Base-by-base conservation (phyloP, 1,284 basidiomycete genomes). In the Moesziomyces sp. region DNA sequence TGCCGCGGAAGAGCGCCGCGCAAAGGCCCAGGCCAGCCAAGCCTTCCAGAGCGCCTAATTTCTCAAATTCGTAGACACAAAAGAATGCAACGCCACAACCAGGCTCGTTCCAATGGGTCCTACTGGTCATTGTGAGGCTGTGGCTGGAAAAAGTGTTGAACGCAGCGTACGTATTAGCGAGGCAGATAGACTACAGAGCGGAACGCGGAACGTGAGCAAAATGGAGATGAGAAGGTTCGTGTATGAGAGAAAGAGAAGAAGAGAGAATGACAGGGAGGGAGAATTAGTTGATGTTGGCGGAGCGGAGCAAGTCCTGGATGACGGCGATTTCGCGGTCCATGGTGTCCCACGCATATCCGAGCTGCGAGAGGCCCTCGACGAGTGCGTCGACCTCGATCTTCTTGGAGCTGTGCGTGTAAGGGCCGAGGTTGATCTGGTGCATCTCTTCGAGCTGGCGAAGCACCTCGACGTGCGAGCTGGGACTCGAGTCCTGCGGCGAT, bases 331-430 rank as follows among this genome's bases (percentile, higher is more conserved):
- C 77, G 14, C 59, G 47, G 16, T 77, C 80, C 60, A 83, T 62
- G 19, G 70, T 71, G 11, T 81, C 59, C 67, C 71, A 81, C 3
- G 82, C 81, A 24, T 75, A 83, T 10, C 81, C 82, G 6, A 82
- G 52, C 57, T 82, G 81, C 11, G 74, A 71, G 16, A 83, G 58
- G 10, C 66, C 82, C 58, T 81, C 69, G 42, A 81, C 57, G 43
- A 77, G 65, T 18, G 65, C 57, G 9, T 71, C 71, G 19, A 82
- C 77, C 64, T 83, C 82, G n/a, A 44, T 28, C 49, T 52, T 52
- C 60, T 81, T 82, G 26, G 71, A 74, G 19, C 56, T 70, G n/a
- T 65, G 58, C 21, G 79, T 78, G 54, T 74, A 83, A 0, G 81
- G 73, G 1, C 66, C 71, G 4, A 81, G 63, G 18, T 69, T 52